Conservation (phyloP, 441 rosid genomes). For the Capsella rubella region DNA sequence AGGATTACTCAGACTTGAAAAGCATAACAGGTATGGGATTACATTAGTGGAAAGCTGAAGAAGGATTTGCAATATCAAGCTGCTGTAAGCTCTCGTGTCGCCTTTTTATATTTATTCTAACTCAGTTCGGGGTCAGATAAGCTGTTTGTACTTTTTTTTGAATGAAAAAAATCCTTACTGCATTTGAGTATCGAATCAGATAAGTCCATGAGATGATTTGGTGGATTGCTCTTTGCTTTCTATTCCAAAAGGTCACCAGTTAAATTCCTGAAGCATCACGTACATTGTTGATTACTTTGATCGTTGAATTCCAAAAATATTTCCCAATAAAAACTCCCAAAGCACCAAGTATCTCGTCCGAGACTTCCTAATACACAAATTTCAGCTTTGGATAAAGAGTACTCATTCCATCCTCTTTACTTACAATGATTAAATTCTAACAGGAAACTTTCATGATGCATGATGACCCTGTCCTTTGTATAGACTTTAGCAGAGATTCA, state of each 20-base stretch:
- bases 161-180: conserved; percentile 7
- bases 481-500: conserved; percentile 98
- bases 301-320: neutral
- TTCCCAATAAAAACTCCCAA: neutral
- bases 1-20: conserved; percentile 41
- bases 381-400: conserved; percentile 13
- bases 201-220: conserved; percentile 14
- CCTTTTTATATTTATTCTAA: conserved; percentile 11
- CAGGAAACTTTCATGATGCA: conserved; percentile 99
- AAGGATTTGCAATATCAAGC: conserved; percentile 99
- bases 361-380: conserved; percentile 10
- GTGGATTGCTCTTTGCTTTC: conserved; percentile 1
- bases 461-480: conserved; percentile 94
- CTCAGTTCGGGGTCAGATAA: conserved; percentile 16
- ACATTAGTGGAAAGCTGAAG: conserved; percentile 96
- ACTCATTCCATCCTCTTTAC: conserved; percentile 18
- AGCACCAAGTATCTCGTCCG: conserved; percentile 15
- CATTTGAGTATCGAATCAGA: conserved; percentile 5
- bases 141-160: conserved; percentile 5
- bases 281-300: conserved; percentile 5
- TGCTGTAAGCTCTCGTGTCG: conserved; percentile 63
- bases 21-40: conserved; percentile 89
- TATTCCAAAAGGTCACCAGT: neutral
- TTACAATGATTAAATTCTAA: conserved; percentile 43
- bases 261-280: conserved; percentile 11